Conservation (phyloP, 192 early-diverging fungal genomes). For the Backusella psychrophila region DNA sequence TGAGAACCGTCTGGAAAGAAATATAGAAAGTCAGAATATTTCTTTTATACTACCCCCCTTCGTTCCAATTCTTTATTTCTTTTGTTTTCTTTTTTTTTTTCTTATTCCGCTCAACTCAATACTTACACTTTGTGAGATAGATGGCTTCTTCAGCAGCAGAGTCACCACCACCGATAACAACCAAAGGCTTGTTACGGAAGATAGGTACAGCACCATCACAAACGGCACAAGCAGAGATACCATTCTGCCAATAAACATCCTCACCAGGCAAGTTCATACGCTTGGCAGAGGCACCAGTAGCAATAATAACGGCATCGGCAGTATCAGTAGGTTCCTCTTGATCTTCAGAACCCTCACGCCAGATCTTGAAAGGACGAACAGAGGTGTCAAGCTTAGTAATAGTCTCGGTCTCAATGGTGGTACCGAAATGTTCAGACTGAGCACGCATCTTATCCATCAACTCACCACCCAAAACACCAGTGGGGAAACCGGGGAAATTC, state of each 20-base stretch:
- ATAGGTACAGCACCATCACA: slow-evolving; percentile 98
- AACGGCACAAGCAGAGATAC: slow-evolving; percentile 98
- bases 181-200: slow-evolving; percentile 94
- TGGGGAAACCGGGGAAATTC: slow-evolving; percentile 95
- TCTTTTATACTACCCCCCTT: not conserved
- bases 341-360: slow-evolving; percentile 79
- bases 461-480: slow-evolving; percentile 83
- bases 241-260: slow-evolving; percentile 95
- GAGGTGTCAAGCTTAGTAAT: slow-evolving; percentile 84
- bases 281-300: slow-evolving; percentile 99
- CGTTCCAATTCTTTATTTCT: not conserved
- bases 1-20: slow-evolving; percentile 64
- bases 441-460: slow-evolving; percentile 84
- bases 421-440: slow-evolving; percentile 88
- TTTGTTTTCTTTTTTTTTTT: slow-evolving; percentile 3
- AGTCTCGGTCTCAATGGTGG: slow-evolving; percentile 87
- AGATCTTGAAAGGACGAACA: slow-evolving; percentile 80
- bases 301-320: slow-evolving; percentile 84
- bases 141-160: slow-evolving; percentile 95
- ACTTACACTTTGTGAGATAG: slow-evolving; percentile 89
- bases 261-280: slow-evolving; percentile 87
- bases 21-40: slow-evolving; percentile 6
- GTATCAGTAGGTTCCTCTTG: slow-evolving; percentile 70
- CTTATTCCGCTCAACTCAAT: not conserved
- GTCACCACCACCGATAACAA: slow-evolving; percentile 96